Evolutionary conservation across 768 basidiomycete species (phyloP), one percentile per base, ranked within the genome.

Genomic region (Lentinula sp.): DNA sequence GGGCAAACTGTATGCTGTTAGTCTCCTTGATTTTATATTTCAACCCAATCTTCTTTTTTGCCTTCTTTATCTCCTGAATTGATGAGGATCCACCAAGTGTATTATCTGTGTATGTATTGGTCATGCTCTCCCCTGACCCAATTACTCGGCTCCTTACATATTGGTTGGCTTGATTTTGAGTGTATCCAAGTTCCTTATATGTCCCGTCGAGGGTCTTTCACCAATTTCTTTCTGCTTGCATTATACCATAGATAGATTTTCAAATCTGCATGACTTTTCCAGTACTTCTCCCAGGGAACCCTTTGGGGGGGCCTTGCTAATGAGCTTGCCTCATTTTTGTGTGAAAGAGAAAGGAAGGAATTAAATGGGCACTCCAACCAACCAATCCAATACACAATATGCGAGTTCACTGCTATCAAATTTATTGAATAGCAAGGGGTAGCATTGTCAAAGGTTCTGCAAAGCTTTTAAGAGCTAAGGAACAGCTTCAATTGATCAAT

Each of bases 1-100:
- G 37, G 1, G 53, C 37, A 32, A 61, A 60, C 10, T 60, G 28
- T 2, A 57, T 57, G 23, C 50, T 51, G 20, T 57, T 49, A n/a
- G 57, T 49, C 1, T 62, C 62, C 10, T 63, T 63, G 16, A 63
- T 41, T 7, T 18, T 13, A 28, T 59, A 59, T 3, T 9, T 4
- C 16, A 35, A 16, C 23, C 57, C 57, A 10, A 59, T 46, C 28
- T 59, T 43, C 12, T 1, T n/a, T 32, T 59, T 59, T 4, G 59
- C 15, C 35, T 20, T 32, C 1, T 43, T 59, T 35, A 51, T 61
- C 15, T 55, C 51, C 12, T 50, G 28, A 2, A 16, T 46, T 18
- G 63, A 23, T 64, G 28, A 18, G 65, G 55, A n/a, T 32, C 46
- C 28, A 64, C 62, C n/a, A 33, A 45, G 36, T 45, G 49, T 49